Conservation (phyloP, 2,329 filamentous ascomycete genomes). For the Penicillium sp. region DNA sequence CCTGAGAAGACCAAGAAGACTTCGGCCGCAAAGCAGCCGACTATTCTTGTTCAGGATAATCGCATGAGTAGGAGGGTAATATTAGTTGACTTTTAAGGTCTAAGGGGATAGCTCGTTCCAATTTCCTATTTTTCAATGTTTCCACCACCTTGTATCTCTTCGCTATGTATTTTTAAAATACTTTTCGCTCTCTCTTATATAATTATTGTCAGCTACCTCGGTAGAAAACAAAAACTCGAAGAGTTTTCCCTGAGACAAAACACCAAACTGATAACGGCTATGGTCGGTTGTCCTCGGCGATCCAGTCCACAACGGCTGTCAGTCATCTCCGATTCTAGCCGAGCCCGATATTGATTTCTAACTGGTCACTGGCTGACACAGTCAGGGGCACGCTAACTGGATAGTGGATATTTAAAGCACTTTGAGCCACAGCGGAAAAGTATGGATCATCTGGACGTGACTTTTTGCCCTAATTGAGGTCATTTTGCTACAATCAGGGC, state of each 20-base stretch:
- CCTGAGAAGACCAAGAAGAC: too few species aligned
- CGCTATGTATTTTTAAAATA: too few species aligned
- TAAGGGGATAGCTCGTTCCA: too few species aligned
- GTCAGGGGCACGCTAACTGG: not conserved
- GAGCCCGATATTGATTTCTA: not conserved
- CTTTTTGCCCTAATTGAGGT: constrained; percentile 1
- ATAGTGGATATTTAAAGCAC: constrained; percentile 4
- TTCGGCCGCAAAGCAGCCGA: too few species aligned
- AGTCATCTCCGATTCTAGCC: constrained; percentile 10
- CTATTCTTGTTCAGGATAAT: too few species aligned
- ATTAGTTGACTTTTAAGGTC: too few species aligned
- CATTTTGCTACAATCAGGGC: constrained; percentile 1
- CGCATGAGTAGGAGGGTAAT: too few species aligned
- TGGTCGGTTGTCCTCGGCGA: constrained; percentile 5
- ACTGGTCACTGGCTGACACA: not conserved
- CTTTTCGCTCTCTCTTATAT: too few species aligned
- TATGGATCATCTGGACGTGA: constrained; percentile 6
- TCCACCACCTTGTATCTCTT: too few species aligned
- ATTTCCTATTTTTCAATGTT: too few species aligned
- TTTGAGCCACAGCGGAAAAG: constrained; percentile 14
- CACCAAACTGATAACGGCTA: constrained; percentile 11
- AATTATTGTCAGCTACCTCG: not conserved
- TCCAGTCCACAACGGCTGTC: not conserved
- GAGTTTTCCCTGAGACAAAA: constrained; percentile 3
- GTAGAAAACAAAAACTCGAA: not conserved